These are phyloP conservation scores for Sporisorium graminicola DNA, from an alignment of 1,284 basidiomycete genomes.

Conservation along the genomic window DNA sequence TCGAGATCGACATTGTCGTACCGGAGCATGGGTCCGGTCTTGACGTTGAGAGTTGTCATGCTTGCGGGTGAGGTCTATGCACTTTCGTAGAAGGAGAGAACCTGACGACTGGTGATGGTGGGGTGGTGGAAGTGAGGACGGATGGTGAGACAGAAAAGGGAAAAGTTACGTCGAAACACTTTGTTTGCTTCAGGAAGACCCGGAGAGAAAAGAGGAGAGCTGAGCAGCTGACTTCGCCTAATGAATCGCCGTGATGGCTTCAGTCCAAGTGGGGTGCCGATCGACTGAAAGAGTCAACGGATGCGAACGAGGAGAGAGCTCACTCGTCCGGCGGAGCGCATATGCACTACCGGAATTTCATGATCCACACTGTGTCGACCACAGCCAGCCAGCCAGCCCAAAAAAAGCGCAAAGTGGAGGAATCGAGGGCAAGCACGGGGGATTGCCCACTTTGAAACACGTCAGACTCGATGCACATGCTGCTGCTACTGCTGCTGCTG, in stretches of 20 bases:
- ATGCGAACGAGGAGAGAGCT: not conserved
- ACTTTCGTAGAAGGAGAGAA: not conserved
- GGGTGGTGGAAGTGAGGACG: not conserved
- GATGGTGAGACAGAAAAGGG: not conserved
- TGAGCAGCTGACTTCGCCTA: not conserved
- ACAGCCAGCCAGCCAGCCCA: no score
- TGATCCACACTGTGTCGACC: not conserved
- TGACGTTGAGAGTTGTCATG: conserved; percentile 62
- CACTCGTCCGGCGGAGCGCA: no score
- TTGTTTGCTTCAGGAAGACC: not conserved
- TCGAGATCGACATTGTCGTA: conserved; percentile 88
- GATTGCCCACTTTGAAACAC: no score
- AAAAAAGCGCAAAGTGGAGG: conserved; percentile 4
- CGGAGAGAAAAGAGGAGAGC: no score
- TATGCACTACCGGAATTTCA: conserved; percentile 14
- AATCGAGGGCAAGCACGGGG: no score
- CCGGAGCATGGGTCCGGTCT: conserved; percentile 82
- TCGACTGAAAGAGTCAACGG: not conserved
- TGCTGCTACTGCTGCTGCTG: no score
- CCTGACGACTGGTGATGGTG: not conserved
- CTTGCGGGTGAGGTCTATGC: not conserved
- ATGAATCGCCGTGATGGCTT: not conserved
- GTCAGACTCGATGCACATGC: no score
- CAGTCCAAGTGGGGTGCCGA: not conserved
- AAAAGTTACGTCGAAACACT: no score